These are phyloP conservation scores for Mycosphaerella arachidis DNA, from an alignment of 2,329 filamentous ascomycete species.

Conservation along the genomic window DNA sequence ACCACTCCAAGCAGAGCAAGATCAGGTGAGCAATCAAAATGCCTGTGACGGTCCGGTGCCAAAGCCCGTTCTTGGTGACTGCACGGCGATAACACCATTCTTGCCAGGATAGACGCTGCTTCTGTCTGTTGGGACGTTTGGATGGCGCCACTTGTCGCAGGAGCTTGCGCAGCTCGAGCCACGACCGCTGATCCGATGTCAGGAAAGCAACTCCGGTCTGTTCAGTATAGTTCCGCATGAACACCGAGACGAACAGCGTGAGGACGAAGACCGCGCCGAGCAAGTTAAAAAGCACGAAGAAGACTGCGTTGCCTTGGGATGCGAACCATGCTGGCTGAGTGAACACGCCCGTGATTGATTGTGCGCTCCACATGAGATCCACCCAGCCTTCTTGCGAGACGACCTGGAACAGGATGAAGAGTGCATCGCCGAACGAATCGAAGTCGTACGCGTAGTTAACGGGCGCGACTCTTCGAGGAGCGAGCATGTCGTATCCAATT, in stretches of 20 bases:
- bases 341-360: constrained; percentile 73
- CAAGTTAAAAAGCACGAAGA: constrained; percentile 95
- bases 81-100: constrained; percentile 93
- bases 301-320: constrained; percentile 80
- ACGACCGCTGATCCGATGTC: constrained; percentile 91
- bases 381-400: constrained; percentile 98
- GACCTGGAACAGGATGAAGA: constrained; percentile 98
- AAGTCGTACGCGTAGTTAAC: constrained; percentile 82
- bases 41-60: constrained; percentile 78
- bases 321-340: constrained; percentile 66
- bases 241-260: constrained; percentile 96
- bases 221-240: constrained; percentile 99
- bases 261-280: constrained; percentile 93
- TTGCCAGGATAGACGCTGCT: constrained; percentile 68
- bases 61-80: constrained; percentile 87
- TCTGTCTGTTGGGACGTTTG: constrained; percentile 78
- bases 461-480: constrained; percentile 66
- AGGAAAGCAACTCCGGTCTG: constrained; percentile 95
- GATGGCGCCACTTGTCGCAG: constrained; percentile 90
- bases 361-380: constrained; percentile 80
- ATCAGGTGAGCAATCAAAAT: constrained; percentile 78
- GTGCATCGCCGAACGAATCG: constrained; percentile 85
- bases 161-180: constrained; percentile 90
- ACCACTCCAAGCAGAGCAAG: constrained; percentile 80
- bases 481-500: constrained; percentile 78